Evolutionary conservation across 768 basidiomycete species (phyloP), one percentile per base, ranked within the genome.

Genomic region (Tylopilus intermedius): DNA sequence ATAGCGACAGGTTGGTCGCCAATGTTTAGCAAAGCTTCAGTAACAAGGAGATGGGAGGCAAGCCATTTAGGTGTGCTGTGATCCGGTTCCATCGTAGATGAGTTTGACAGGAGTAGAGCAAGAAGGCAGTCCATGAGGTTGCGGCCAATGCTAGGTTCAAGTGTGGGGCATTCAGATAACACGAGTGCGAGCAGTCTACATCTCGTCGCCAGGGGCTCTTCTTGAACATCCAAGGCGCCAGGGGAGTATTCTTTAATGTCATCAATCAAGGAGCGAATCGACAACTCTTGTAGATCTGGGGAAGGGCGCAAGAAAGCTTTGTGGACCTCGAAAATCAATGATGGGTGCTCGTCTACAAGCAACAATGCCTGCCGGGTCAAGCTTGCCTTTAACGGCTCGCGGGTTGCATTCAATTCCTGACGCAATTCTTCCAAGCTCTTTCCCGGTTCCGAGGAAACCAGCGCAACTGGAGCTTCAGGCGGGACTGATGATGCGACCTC

Each of bases 281-380:
- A 85, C 57, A 83, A 73, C 24, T 79, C 75, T 55, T 85, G 82
- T 60, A 84, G 79, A 40, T 75, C 71, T 44, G 75, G 79, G 49
- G 74, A 74, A 10, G 80, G 73, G 26, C 84, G 83, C 51, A 88
- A 78, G 68, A 96, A 94, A 21, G 90, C 88, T 24, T 78, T 78
- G 58, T 88, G 83, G 35, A 96, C 78, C 64, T 96, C 93, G 64
- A 94, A 96, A 39, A 96, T 82, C 50, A 98, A 79, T 8, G 87
- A 84, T 3, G 88, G 83, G 62, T 94, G 87, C 57, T 89, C 83
- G 63, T 96, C 94, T 43, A 95, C 84, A 29, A 99, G 78, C 10
- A 75, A 71, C 50, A 99, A 72, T 0, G 91, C 86, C 42, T 82
- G 83, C 15, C 76, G 74, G 43, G 86, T 80, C 56, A 98, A 76